A percentile compares a stretch with the other conserved stretches of the same genome.
These are phyloP conservation scores for Kodamaea jinghongensis DNA, from an alignment of 805 yeast genomes.

Conservation along the genomic window DNA sequence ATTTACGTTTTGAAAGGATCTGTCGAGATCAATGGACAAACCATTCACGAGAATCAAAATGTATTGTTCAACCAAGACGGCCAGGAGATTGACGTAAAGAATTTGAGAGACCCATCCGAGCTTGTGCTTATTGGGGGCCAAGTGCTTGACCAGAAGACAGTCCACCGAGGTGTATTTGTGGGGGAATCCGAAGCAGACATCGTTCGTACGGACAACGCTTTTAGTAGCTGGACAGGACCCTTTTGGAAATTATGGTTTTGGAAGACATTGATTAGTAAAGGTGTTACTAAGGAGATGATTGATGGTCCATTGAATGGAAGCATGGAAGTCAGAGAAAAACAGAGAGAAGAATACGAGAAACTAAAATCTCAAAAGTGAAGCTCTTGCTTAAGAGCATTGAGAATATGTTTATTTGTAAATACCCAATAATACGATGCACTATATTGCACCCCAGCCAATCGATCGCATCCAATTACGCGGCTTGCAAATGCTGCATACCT, in stretches of 20 bases:
- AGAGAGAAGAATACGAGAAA: slow-evolving; percentile 9
- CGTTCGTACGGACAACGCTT: slow-evolving; percentile 60
- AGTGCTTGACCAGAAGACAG: slow-evolving; percentile 67
- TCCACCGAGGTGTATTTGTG: slow-evolving; percentile 92
- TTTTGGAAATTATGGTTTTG: slow-evolving; percentile 40
- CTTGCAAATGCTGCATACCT: too few relatives aligned
- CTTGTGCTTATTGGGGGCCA: slow-evolving; percentile 78
- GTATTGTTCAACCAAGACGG: slow-evolving; percentile 66
- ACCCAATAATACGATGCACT: too few relatives aligned
- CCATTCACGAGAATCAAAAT: slow-evolving; percentile 45
- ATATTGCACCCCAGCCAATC: too few relatives aligned
- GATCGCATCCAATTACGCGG: too few relatives aligned
- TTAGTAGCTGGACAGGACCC: slow-evolving; percentile 48
- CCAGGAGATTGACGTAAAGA: slow-evolving; percentile 45
- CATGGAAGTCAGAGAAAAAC: slow-evolving; percentile 28
- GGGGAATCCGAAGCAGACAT: slow-evolving; percentile 67
- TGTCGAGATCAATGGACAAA: slow-evolving; percentile 39
- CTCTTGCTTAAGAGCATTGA: too few relatives aligned
- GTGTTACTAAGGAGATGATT: slow-evolving; percentile 43
- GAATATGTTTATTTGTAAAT: too few relatives aligned
- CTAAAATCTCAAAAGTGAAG: background rate
- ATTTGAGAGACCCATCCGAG: slow-evolving; percentile 34
- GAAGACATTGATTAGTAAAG: slow-evolving; percentile 48
- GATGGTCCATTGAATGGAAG: slow-evolving; percentile 37
- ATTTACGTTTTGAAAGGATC: slow-evolving; percentile 65